phyloP scores from a whole-genome alignment of 495 filamentous ascomycete species.

The Talaromyces wortmannii region DNA sequence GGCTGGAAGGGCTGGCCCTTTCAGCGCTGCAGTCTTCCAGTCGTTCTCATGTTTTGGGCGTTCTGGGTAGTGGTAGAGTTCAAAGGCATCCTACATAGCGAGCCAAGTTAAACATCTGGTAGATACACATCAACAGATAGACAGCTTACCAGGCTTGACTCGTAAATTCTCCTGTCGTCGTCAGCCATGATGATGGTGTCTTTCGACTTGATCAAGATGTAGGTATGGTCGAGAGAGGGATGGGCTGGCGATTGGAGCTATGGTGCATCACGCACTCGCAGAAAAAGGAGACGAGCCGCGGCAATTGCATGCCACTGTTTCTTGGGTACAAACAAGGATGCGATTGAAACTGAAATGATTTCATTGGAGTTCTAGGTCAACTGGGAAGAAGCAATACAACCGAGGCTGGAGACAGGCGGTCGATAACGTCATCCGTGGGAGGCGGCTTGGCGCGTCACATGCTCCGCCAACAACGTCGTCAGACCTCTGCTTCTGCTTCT shows the following conservation, averaged over 20 bases:
- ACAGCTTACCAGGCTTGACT: not conserved
- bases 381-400: not conserved
- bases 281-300: not conserved
- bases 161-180: slow-evolving; percentile 2
- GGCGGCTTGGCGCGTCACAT: not conserved
- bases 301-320: not conserved
- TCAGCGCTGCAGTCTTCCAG: slow-evolving; percentile 28
- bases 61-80: slow-evolving; percentile 33
- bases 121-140: not conserved
- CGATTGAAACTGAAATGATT: not conserved
- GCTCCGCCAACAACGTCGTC: not conserved
- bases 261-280: not conserved
- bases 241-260: not conserved
- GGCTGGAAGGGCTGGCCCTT: slow-evolving; percentile 61
- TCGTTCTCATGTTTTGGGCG: slow-evolving; percentile 17
- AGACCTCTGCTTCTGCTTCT: too few species aligned
- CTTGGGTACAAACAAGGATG: too few species aligned
- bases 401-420: not conserved
- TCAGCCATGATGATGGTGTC: not conserved
- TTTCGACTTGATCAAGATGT: not conserved
- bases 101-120: too few species aligned
- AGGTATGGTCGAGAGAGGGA: not conserved
- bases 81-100: slow-evolving; percentile 35
- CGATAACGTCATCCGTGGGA: not conserved
- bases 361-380: not conserved